A percentile compares a stretch with the other conserved stretches of the same genome.
Evolutionary conservation across 2,329 filamentous ascomycete genomes (phyloP).

Genomic region (Setomelanomma holmii): DNA sequence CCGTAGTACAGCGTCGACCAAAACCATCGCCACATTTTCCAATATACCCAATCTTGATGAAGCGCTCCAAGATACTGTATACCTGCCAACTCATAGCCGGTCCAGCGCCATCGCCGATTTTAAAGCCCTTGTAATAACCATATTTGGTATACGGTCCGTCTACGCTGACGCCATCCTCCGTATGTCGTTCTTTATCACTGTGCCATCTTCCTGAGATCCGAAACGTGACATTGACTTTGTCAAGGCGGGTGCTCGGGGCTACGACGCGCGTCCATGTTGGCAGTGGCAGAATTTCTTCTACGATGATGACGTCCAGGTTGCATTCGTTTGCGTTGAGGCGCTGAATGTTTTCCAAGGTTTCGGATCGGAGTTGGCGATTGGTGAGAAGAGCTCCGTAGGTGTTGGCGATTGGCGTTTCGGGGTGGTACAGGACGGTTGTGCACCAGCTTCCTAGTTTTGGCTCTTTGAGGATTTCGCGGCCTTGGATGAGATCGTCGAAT

Average conservation of each 20-base stretch:
- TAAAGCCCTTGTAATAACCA: slow-evolving; percentile 9
- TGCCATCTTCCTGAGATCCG: slow-evolving; percentile 16
- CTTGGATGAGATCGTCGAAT: slow-evolving; percentile 5
- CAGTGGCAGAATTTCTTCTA: slow-evolving; percentile 18
- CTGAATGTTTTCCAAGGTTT: slow-evolving; percentile 12
- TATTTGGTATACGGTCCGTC: slow-evolving; percentile 1
- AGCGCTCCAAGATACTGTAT: slow-evolving; percentile 22
- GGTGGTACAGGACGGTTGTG: slow-evolving; percentile 3
- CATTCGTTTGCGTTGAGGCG: slow-evolving; percentile 1
- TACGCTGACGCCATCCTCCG: not conserved
- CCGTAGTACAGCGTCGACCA: slow-evolving; percentile 7
- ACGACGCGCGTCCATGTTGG: slow-evolving; percentile 23
- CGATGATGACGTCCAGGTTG: slow-evolving; percentile 18
- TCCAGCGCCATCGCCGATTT: slow-evolving; percentile 1
- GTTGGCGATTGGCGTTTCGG: slow-evolving; percentile 2
- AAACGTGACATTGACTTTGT: slow-evolving; percentile 15
- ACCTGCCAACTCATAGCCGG: slow-evolving; percentile 18
- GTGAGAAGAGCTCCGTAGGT: slow-evolving; percentile 12
- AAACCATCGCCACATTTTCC: not conserved
- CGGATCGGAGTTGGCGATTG: slow-evolving; percentile 17
- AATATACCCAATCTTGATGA: slow-evolving; percentile 16
- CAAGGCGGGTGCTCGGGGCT: slow-evolving; percentile 8
- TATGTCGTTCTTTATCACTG: not conserved
- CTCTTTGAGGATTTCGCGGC: not conserved
- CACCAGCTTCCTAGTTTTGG: slow-evolving; percentile 5